A percentile compares a stretch with the other conserved stretches of the same genome.
These are phyloP conservation scores for Metschnikowia cerradonensis DNA, from an alignment of 805 yeast species.

Conservation along the genomic window DNA sequence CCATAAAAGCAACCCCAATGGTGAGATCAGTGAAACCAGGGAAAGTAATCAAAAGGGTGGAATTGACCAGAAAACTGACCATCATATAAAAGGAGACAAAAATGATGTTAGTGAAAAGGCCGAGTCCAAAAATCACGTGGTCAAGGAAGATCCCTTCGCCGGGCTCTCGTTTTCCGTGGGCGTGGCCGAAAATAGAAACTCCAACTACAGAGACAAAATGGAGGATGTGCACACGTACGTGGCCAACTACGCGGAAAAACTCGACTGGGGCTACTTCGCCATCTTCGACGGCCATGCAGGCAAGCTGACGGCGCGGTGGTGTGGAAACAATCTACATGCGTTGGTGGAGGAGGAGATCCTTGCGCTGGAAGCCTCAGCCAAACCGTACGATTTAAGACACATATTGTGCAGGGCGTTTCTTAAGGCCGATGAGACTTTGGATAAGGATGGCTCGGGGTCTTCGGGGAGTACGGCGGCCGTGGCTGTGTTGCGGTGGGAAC, in stretches of 20 bases:
- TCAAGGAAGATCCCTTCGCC: slow-evolving; percentile 40
- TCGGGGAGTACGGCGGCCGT: slow-evolving; percentile 97
- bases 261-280: slow-evolving; percentile 94
- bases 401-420: slow-evolving; percentile 66
- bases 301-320: slow-evolving; percentile 87
- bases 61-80: background rate
- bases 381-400: slow-evolving; percentile 51
- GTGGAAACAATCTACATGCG: slow-evolving; percentile 80
- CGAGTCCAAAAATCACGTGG: background rate
- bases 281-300: slow-evolving; percentile 98
- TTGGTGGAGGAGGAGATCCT: slow-evolving; percentile 56
- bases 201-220: slow-evolving; percentile 80
- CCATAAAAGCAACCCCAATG: too few relatives aligned
- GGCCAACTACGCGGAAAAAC: slow-evolving; percentile 84
- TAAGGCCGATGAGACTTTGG: slow-evolving; percentile 69
- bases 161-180: slow-evolving; percentile 78
- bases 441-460: slow-evolving; percentile 56
- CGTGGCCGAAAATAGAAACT: slow-evolving; percentile 85
- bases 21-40: too few relatives aligned
- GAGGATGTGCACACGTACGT: slow-evolving; percentile 94
- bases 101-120: too few relatives aligned
- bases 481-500: slow-evolving; percentile 84
- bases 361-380: slow-evolving; percentile 20
- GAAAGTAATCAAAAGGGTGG: too few relatives aligned
- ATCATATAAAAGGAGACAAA: too few relatives aligned